These are phyloP conservation scores for barrel medic (Medicago truncatula) DNA, from an alignment of 306 rosid species.

Conservation along the genomic window MtrunA17r5.0-ANR NC_053046.1:19031001-19031500, in stretches of 20 bases:
- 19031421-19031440: slow-evolving; percentile 59
- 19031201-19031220: slow-evolving; percentile 73
- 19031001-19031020: slow-evolving; percentile 58
- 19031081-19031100: slow-evolving; percentile 81
- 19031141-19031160: slow-evolving; percentile 73
- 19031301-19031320: slow-evolving; percentile 68
- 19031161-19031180: slow-evolving; percentile 73
- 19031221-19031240: slow-evolving; percentile 56
- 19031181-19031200: slow-evolving; percentile 86
- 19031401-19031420: slow-evolving; percentile 74
- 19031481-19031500: slow-evolving; percentile 69
- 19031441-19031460: slow-evolving; percentile 64
- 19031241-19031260: slow-evolving; percentile 59
- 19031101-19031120: slow-evolving; percentile 67
- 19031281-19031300: slow-evolving; percentile 80
- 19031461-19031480: slow-evolving; percentile 61
- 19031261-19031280: slow-evolving; percentile 91
- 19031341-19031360: slow-evolving; percentile 70
- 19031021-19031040: slow-evolving; percentile 77
- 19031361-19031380: slow-evolving; percentile 71
- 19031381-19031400: slow-evolving; percentile 83
- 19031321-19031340: slow-evolving; percentile 72
- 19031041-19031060: slow-evolving; percentile 87
- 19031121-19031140: slow-evolving; percentile 65
- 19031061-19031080: slow-evolving; percentile 86